A percentile compares a stretch with the other conserved stretches of the same genome.
phyloP scores from a whole-genome alignment of 805 yeast species.

The Myxozyma monticola region DNA sequence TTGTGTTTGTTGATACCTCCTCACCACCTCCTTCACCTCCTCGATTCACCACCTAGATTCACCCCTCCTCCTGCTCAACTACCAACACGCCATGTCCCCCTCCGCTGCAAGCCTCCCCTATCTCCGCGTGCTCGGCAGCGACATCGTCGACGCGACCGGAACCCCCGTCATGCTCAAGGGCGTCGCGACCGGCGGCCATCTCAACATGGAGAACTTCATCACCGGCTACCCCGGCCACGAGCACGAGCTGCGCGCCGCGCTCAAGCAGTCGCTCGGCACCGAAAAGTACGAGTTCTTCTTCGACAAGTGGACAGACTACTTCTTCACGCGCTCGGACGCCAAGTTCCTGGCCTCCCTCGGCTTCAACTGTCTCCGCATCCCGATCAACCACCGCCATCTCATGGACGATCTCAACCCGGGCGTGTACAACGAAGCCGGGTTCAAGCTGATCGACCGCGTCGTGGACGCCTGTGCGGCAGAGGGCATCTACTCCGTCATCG shows the following conservation, averaged over 20 bases:
- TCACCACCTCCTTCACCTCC: not conserved
- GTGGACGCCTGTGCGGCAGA: slow-evolving; percentile 47
- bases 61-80: not conserved
- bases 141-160: slow-evolving; percentile 48
- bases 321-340: slow-evolving; percentile 55
- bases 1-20: not conserved
- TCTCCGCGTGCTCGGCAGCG: slow-evolving; percentile 48
- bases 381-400: slow-evolving; percentile 55
- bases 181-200: slow-evolving; percentile 44
- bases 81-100: slow-evolving; percentile 1
- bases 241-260: slow-evolving; percentile 49
- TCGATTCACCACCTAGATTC: slow-evolving; percentile 21
- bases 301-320: slow-evolving; percentile 45
- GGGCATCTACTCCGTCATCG: slow-evolving; percentile 52
- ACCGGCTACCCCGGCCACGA: slow-evolving; percentile 58
- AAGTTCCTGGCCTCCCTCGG: slow-evolving; percentile 46
- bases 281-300: slow-evolving; percentile 53
- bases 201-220: slow-evolving; percentile 57
- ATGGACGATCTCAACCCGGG: slow-evolving; percentile 49
- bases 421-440: slow-evolving; percentile 48
- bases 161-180: slow-evolving; percentile 48
- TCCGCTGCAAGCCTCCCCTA: slow-evolving; percentile 19
- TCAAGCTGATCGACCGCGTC: slow-evolving; percentile 46
- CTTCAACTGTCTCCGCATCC: slow-evolving; percentile 51
- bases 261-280: slow-evolving; percentile 46